Percentiles rank a stretch among this genome's conserved stretches.
These are phyloP conservation scores for Zymoseptoria passerinii DNA, from an alignment of 2,329 filamentous ascomycete species.

Conservation along the genomic window DNA sequence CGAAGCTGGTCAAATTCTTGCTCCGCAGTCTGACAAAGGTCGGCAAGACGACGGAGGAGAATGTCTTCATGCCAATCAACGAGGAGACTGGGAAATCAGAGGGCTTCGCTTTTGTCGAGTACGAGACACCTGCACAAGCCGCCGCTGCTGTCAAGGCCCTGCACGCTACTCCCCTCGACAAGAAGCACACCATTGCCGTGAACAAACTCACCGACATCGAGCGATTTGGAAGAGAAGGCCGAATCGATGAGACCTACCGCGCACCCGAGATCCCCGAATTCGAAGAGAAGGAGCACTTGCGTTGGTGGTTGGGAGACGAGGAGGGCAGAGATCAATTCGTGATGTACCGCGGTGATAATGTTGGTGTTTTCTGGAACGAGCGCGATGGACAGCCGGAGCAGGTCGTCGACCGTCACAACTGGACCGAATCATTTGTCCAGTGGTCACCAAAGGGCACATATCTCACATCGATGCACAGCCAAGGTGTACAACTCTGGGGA, in stretches of 20 bases:
- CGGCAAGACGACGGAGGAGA: slow-evolving; percentile 76
- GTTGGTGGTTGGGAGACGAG: slow-evolving; percentile 84
- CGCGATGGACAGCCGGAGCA: slow-evolving; percentile 83
- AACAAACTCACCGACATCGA: slow-evolving; percentile 99
- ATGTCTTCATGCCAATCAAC: slow-evolving; percentile 87
- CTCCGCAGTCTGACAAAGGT: slow-evolving; percentile 84
- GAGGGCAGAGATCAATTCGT: slow-evolving; percentile 91
- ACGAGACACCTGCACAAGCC: slow-evolving; percentile 81
- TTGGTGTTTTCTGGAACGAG: slow-evolving; percentile 97
- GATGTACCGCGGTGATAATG: slow-evolving; percentile 84
- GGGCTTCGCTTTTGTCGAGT: slow-evolving; percentile 95
- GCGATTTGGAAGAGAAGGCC: slow-evolving; percentile 86
- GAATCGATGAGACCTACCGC: slow-evolving; percentile 83
- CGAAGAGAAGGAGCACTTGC: slow-evolving; percentile 83
- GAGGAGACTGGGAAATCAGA: slow-evolving; percentile 71
- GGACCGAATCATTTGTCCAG: slow-evolving; percentile 96
- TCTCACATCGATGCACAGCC: slow-evolving; percentile 86
- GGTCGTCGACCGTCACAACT: slow-evolving; percentile 85
- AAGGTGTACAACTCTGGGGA: slow-evolving; percentile 96
- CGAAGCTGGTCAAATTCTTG: slow-evolving; percentile 93
- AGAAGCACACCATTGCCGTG: slow-evolving; percentile 88
- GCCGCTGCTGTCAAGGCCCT: slow-evolving; percentile 82
- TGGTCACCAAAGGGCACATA: slow-evolving; percentile 96
- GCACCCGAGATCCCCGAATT: slow-evolving; percentile 77
- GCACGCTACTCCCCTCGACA: slow-evolving; percentile 81